Evolutionary conservation across 2,329 filamentous ascomycete species (phyloP), one percentile per base, ranked within the genome.

Genomic region (Exophiala lecanii-corni): DNA sequence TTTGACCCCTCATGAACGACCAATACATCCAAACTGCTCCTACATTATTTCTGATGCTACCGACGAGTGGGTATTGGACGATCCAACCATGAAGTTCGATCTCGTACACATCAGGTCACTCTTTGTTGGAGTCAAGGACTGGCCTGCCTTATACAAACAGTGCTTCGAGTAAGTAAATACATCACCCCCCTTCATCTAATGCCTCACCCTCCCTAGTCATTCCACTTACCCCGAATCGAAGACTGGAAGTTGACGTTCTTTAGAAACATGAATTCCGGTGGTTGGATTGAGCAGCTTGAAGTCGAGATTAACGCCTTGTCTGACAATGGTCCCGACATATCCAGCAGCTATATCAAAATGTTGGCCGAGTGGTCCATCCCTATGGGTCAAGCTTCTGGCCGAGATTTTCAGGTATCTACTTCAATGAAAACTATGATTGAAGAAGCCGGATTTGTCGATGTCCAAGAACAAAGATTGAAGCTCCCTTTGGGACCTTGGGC

Each of bases 401-500:
- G 60, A 47, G 43, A 54, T 16, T 47, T 63, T 16, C 39, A 46
- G 5, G 51, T 59, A 3, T 48, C 53, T 5, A 47, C 49, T 5
- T 36, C 40, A 6, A 55, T 60, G 49, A 62, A 60, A 9, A 39
- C 58, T 5, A 50, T 47, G 34, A 57, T 71, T 7, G 42, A 39
- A 12, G 48, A 59, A 13, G 57, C 60, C 6, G 71, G 72, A 2
- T 74, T 74, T 50, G 63, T 63, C 3, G 64, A 72, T 47, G 63
- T 74, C 1, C 60, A 64, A 7, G 66, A 70, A 53, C 55, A 55
- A 43, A 55, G 55, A 25, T 69, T 61, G 51, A 65, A 66, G 39
- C 64, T 65, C 59, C 68, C 69, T 0, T 56, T 71, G 12, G 65
- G 66, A 2, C 59, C 62, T 7, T 72, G 68, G 69, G 59, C 59